Percentiles rank a stretch among this genome's conserved stretches.
Conservation (phyloP, 2,329 filamentous ascomycete genomes). For the Claviceps purpurea region DNA sequence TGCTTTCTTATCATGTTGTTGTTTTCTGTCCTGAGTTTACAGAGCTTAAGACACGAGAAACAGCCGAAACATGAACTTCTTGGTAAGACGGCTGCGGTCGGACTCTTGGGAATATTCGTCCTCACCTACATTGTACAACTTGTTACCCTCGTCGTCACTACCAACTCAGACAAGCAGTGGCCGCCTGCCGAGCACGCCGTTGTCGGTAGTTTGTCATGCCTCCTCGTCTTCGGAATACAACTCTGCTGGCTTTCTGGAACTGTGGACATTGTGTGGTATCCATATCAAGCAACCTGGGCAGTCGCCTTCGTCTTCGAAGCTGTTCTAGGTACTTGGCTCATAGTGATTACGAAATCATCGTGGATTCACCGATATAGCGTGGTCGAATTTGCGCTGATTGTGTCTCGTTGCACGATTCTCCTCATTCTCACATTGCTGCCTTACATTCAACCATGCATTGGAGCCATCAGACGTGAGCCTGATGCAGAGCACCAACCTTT, state of each 20-base stretch:
- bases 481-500: conserved; percentile 49
- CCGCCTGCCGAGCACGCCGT: conserved; percentile 32
- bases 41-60: conserved; percentile 23
- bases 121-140: conserved; percentile 36
- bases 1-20: conserved; percentile 42
- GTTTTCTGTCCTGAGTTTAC: conserved; percentile 39
- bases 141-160: conserved; percentile 23
- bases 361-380: conserved; percentile 9
- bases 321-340: conserved; percentile 22
- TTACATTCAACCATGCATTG: conserved; percentile 15
- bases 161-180: conserved; percentile 23
- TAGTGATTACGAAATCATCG: conserved; percentile 2
- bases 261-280: conserved; percentile 43
- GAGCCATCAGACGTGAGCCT: conserved; percentile 12
- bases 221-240: conserved; percentile 50
- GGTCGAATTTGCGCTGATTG: conserved; percentile 12
- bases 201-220: conserved; percentile 47
- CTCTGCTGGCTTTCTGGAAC: conserved; percentile 39
- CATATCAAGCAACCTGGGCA: conserved; percentile 49
- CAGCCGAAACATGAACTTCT: conserved; percentile 8
- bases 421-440: conserved; percentile 19
- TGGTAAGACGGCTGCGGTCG: conserved; percentile 16
- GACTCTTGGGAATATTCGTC: conserved; percentile 31
- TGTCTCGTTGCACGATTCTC: conserved; percentile 10
- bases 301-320: conserved; percentile 45